These are phyloP conservation scores for Citrus maxima DNA, from an alignment of 345 rosid genomes.

Conservation along the genomic window DNA sequence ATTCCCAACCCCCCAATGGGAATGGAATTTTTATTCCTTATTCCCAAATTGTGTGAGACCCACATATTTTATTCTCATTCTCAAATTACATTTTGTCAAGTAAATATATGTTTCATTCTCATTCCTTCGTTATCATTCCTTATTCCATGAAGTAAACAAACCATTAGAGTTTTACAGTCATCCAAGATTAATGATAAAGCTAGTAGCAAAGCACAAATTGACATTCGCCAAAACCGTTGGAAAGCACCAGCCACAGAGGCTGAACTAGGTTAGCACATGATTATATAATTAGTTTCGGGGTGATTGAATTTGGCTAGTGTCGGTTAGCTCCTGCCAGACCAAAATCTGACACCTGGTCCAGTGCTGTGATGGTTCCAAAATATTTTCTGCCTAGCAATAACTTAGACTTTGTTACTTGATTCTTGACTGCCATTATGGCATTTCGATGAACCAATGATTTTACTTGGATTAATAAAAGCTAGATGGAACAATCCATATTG, in stretches of 20 bases:
- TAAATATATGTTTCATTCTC: no score
- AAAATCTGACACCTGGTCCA: background rate
- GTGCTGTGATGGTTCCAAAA: background rate
- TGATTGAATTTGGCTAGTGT: background rate
- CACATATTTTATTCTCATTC: no score
- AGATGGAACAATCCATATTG: no score
- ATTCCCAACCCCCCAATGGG: no score
- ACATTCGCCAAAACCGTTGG: background rate
- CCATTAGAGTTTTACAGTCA: background rate
- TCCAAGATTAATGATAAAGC: background rate
- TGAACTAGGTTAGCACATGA: background rate
- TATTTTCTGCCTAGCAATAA: background rate
- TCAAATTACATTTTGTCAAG: rapidly evolving
- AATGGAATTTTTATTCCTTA: no score
- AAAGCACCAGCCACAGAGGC: background rate
- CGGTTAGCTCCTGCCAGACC: background rate
- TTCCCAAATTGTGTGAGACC: no score
- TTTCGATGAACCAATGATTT: background rate
- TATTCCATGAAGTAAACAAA: no score
- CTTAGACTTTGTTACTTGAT: background rate
- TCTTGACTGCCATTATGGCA: background rate
- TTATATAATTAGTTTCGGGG: background rate
- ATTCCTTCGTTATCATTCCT: rapidly evolving
- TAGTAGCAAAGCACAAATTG: background rate
- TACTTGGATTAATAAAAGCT: background rate